Conservation (phyloP, 2,329 filamentous ascomycete species). For the Fusarium proliferatum region DNA sequence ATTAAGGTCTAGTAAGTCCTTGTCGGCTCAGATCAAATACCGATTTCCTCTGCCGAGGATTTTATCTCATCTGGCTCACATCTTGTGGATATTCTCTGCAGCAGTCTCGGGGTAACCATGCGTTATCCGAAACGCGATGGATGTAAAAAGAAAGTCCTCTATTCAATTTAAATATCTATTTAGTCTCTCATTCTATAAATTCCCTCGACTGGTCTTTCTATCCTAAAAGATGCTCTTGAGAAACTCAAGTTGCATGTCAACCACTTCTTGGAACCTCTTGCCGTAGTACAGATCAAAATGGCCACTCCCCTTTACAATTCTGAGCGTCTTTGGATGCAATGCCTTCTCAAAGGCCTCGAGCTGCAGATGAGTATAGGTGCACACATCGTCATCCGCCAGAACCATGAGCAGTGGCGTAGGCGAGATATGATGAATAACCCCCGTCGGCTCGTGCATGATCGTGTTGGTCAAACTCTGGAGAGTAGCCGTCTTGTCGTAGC, state of each 20-base stretch:
- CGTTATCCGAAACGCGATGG: fast-evolving
- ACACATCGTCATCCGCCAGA: not conserved
- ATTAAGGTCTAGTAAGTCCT: not conserved
- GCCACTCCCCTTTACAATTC: not conserved
- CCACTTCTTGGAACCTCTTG: not conserved
- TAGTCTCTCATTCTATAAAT: not conserved
- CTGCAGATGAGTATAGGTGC: not conserved
- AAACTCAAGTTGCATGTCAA: not conserved
- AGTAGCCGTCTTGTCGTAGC: not conserved
- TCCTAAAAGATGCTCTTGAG: not conserved
- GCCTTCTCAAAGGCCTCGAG: not conserved
- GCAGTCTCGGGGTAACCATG: fast-evolving
- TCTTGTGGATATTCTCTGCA: not conserved
- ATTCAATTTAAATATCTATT: not conserved
- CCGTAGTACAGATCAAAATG: not conserved
- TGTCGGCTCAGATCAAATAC: not conserved
- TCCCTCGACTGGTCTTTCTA: fast-evolving
- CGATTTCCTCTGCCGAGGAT: not conserved
- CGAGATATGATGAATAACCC: not conserved
- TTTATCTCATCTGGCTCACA: not conserved
- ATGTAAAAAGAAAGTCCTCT: not conserved
- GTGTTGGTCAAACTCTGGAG: not conserved
- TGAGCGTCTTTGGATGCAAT: not conserved
- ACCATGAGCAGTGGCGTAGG: not conserved
- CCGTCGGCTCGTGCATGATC: not conserved